Evolutionary conservation across 78 protist species (phyloP), one percentile per base, ranked within the genome.

Genomic region (Creolimax fragrantissima): DNA sequence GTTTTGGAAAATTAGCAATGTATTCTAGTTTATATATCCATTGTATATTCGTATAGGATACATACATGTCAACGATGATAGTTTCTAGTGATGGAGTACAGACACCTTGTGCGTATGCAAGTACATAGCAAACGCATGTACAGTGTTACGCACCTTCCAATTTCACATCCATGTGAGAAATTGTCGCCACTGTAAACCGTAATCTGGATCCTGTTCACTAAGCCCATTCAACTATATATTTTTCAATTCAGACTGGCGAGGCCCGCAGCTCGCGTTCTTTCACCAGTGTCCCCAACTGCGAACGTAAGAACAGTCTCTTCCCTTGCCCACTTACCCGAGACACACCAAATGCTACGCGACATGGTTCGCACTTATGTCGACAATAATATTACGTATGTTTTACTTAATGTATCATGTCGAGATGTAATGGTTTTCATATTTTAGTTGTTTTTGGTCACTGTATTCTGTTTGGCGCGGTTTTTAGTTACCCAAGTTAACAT

Each of bases 351-450:
- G 93, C 74, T 95, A 45, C 92, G 74, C 2, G 3, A 91, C 43
- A 92, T 39, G 89, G 91, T 93, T 81, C 92, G 93, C 67, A 41
- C 47, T 41, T 94, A 92, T 44, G 97, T 94, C 35, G 93, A 92
- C n/a, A 6, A 0, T 3, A 92, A 92, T n/a, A 84, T 95, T 32
- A 58, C 11, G 74, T 58, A 58, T 58, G 17, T 58, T 32, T 58
- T 32, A 11, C 74, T 58, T 17, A 11, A 11, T 17, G 39, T 17
- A 11, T 17, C 74, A 11, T 17, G 17, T 58, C 17, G 74, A 17
- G 39, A 58, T 58, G 17, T 58, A 11, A 11, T 17, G 17, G 39
- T 58, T 58, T 58, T 32, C 74, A 58, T 58, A 58, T 17, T 32
- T 17, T 58, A 32, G 17, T 17, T 17, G 17, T 58, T 32, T 58